Percentiles rank a stretch among this genome's conserved stretches.
Conservation (phyloP, 176 grass and related monocot genomes). For the Microstegium vimineum region DNA sequence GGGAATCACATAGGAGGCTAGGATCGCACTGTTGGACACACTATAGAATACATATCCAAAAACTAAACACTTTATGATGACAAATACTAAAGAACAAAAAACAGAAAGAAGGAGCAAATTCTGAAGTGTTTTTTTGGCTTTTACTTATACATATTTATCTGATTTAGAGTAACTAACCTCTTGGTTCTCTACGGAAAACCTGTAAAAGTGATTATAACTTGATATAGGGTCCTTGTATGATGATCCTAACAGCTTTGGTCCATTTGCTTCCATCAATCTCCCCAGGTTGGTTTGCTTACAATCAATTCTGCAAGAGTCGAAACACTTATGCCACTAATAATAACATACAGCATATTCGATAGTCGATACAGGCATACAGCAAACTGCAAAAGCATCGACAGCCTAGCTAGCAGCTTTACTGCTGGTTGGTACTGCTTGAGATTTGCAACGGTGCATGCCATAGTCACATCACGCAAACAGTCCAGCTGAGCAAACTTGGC, state of each 20-base stretch:
- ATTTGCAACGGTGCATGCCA: no score
- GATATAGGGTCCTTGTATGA: constrained; percentile 72
- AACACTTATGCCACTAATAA: neutral
- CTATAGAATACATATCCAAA: no score
- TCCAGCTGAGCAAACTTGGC: neutral
- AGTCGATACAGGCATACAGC: neutral
- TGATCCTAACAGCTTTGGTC: constrained; percentile 64
- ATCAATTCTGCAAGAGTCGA: constrained; percentile 37
- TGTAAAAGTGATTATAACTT: constrained; percentile 57
- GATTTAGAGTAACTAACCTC: constrained; percentile 46
- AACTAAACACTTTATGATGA: neutral
- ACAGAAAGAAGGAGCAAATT: neutral
- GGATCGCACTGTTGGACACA: no score
- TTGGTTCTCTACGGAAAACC: constrained; percentile 56
- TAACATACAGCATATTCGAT: neutral
- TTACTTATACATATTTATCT: neutral
- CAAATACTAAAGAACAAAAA: neutral
- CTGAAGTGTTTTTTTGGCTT: neutral
- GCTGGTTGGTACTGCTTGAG: no score
- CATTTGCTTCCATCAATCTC: constrained; percentile 71
- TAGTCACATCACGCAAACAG: neutral
- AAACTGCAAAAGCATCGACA: neutral
- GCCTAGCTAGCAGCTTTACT: neutral
- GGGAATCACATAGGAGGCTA: neutral
- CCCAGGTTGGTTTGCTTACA: constrained; percentile 81